Evolutionary conservation across 495 filamentous ascomycete species (phyloP).

Genomic region (Penicillium lividum): DNA sequence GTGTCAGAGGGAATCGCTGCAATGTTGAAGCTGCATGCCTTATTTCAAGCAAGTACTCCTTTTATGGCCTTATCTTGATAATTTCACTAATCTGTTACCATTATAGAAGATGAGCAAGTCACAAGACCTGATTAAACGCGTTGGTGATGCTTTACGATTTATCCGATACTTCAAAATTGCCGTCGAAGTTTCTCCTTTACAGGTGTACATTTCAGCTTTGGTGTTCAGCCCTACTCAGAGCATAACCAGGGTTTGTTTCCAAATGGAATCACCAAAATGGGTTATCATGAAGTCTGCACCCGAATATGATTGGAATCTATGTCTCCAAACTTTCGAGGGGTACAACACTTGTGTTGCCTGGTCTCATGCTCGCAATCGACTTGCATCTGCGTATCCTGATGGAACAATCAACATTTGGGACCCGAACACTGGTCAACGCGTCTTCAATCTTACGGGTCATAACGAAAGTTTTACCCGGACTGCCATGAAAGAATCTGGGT

Average conservation of each 20-base stretch:
- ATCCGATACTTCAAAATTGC: not conserved
- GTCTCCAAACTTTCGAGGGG: too few relatives aligned
- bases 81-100: not conserved
- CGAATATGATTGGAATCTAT: too few relatives aligned
- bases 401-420: too few relatives aligned
- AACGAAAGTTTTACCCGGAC: too few relatives aligned
- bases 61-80: not conserved
- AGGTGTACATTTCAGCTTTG: not conserved
- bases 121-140: not conserved
- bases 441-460: too few relatives aligned
- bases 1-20: not conserved
- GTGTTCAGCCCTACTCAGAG: not conserved
- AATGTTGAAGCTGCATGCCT: not conserved
- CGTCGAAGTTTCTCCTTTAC: not conserved
- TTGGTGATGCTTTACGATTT: not conserved
- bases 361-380: too few relatives aligned
- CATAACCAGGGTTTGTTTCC: not conserved
- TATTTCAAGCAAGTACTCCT: not conserved
- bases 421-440: too few relatives aligned
- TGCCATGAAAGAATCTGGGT: too few relatives aligned
- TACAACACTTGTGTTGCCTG: too few relatives aligned
- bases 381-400: too few relatives aligned
- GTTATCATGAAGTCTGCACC: too few relatives aligned
- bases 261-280: not conserved
- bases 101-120: not conserved